Evolutionary conservation across 495 filamentous ascomycete genomes (phyloP).

Genomic region (Daldinia vernicosa): DNA sequence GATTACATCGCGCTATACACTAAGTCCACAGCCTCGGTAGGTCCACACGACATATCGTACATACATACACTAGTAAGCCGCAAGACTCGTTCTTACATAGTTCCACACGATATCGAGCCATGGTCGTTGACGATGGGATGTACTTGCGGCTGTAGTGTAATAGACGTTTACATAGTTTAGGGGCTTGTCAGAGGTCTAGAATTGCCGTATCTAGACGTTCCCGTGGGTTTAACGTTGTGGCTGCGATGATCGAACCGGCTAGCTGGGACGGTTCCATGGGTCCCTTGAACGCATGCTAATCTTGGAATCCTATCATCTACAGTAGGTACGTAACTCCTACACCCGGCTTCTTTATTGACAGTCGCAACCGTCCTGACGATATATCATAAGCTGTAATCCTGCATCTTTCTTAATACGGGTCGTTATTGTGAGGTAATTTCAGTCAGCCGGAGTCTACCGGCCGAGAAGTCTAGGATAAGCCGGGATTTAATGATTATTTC

Average conservation of each 20-base stretch:
- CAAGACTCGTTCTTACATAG: neutral
- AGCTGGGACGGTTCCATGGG: slow-evolving; percentile 37
- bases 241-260: slow-evolving; percentile 38
- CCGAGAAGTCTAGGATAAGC: slow-evolving; percentile 4
- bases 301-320: slow-evolving; percentile 18
- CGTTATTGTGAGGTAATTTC: slow-evolving; percentile 10
- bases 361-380: slow-evolving; percentile 1
- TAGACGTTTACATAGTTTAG: neutral
- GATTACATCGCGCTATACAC: neutral
- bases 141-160: neutral
- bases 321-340: slow-evolving; percentile 7
- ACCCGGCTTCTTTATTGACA: slow-evolving; percentile 6
- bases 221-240: slow-evolving; percentile 21
- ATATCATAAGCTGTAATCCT: neutral
- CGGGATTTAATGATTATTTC: slow-evolving; percentile 4
- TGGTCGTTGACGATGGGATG: neutral
- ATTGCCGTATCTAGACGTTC: slow-evolving; percentile 21
- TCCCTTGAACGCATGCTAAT: slow-evolving; percentile 34
- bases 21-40: neutral
- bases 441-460: neutral
- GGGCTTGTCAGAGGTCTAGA: slow-evolving; percentile 15
- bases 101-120: neutral
- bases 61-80: slow-evolving; percentile 10
- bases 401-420: neutral
- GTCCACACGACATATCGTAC: neutral